phyloP scores from a whole-genome alignment of 352 stramenopile species.

The Phytophthora sansomeana region DNA sequence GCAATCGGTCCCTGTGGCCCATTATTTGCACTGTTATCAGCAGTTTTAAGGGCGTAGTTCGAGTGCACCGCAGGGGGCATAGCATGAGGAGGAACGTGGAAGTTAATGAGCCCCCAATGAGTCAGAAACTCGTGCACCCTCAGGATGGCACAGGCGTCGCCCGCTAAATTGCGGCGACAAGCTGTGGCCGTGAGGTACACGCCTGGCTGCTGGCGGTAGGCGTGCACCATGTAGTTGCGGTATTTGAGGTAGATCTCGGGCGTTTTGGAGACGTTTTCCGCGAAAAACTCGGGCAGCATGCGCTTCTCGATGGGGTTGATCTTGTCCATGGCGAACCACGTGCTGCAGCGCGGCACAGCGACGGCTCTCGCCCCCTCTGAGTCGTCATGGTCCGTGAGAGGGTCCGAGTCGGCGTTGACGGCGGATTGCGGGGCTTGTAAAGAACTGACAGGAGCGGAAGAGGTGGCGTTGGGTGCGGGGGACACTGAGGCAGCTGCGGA shows the following conservation, averaged over 20 bases:
- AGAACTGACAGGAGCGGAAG: no score
- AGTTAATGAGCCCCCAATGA: conserved; percentile 90
- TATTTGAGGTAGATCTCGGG: conserved; percentile 85
- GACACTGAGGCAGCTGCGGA: background rate
- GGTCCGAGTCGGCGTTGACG: conserved; percentile 12
- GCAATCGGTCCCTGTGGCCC: conserved; percentile 21
- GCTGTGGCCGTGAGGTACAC: conserved; percentile 87
- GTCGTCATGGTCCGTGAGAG: conserved; percentile 35
- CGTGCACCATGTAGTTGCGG: conserved; percentile 89
- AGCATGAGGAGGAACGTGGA: conserved; percentile 77
- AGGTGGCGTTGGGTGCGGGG: background rate
- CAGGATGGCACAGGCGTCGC: conserved; percentile 84
- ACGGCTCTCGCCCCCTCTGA: conserved; percentile 41
- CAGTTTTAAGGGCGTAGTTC: conserved; percentile 58
- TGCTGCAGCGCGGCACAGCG: conserved; percentile 73
- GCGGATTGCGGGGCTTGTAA: conserved; percentile 13
- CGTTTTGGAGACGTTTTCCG: conserved; percentile 37
- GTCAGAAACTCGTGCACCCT: conserved; percentile 88
- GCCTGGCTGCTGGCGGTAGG: conserved; percentile 79
- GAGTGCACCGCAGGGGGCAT: conserved; percentile 62
- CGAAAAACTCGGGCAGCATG: conserved; percentile 88
- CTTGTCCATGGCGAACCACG: conserved; percentile 81
- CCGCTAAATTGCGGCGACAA: conserved; percentile 81
- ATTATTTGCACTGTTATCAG: conserved; percentile 1
- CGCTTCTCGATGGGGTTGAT: conserved; percentile 85